Evolutionary conservation across 805 yeast genomes (phyloP).

Genomic region (Starmerella stigmatis): DNA sequence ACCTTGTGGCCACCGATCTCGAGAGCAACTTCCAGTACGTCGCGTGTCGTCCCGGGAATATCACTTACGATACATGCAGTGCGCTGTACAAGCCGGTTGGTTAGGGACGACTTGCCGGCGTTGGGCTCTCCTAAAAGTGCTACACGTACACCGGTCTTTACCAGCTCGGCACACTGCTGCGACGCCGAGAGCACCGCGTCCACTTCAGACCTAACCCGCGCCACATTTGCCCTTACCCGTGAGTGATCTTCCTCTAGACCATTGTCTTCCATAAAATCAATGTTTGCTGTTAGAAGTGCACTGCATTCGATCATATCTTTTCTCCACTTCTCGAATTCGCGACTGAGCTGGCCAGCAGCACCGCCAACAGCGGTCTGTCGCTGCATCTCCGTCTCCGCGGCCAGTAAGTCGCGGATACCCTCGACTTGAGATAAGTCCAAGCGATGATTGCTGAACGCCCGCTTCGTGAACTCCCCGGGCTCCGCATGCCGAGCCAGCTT

Average conservation of each 20-base stretch:
- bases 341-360: conserved; percentile 57
- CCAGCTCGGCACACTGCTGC: conserved; percentile 36
- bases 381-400: conserved; percentile 89
- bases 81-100: conserved; percentile 63
- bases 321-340: conserved; percentile 57
- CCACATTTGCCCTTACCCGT: conserved; percentile 1
- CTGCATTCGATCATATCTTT: conserved; percentile 48
- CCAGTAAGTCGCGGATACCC: conserved; percentile 77
- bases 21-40: conserved; percentile 67
- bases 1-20: conserved; percentile 79
- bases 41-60: conserved; percentile 91
- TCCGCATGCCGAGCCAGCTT: conserved; percentile 66
- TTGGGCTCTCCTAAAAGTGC: conserved; percentile 85
- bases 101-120: conserved; percentile 85
- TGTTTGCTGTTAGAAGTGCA: conserved; percentile 73
- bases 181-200: conserved; percentile 25
- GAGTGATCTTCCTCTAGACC: conserved; percentile 42
- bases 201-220: conserved; percentile 37
- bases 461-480: conserved; percentile 80
- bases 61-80: conserved; percentile 87
- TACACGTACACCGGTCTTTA: conserved; percentile 62
- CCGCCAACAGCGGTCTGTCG: conserved; percentile 63
- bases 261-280: conserved; percentile 92
- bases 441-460: conserved; percentile 77
- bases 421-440: conserved; percentile 84